A percentile compares a stretch with the other conserved stretches of the same genome.
Conservation (phyloP, 441 rosid species). For the Croton laevigatus region DNA sequence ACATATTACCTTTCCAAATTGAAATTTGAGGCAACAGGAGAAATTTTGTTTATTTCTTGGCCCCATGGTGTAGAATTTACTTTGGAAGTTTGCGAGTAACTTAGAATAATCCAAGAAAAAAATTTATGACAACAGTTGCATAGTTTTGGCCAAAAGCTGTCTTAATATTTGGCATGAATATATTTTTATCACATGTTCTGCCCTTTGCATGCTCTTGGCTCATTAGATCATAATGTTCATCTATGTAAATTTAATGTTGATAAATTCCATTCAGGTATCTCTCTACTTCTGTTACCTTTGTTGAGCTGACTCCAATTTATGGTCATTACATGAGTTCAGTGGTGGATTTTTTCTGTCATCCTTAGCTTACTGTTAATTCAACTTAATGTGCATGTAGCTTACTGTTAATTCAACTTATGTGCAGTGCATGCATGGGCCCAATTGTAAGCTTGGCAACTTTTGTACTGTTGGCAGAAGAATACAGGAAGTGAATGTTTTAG, state of each 20-base stretch:
- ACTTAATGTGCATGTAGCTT: no score
- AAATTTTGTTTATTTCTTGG: no score
- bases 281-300: neutral
- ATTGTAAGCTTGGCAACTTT: slow-evolving; percentile 81
- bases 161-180: neutral
- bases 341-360: slow-evolving; percentile 5
- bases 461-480: slow-evolving; percentile 95
- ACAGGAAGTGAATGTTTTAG: slow-evolving; percentile 94
- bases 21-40: neutral
- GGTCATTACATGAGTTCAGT: neutral
- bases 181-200: neutral
- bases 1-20: neutral
- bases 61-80: neutral
- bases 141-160: neutral
- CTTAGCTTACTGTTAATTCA: slow-evolving; percentile 11
- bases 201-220: neutral
- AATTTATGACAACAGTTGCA: neutral
- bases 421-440: slow-evolving; percentile 99
- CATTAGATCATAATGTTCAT: neutral
- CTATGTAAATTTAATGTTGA: neutral
- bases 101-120: neutral
- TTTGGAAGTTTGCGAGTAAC: neutral
- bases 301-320: neutral
- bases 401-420: slow-evolving; percentile 18
- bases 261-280: neutral